Percentiles rank a stretch among this genome's conserved stretches.
Evolutionary conservation across 305 asterid species (phyloP).

Genomic region (Solanum hybrid): DNA sequence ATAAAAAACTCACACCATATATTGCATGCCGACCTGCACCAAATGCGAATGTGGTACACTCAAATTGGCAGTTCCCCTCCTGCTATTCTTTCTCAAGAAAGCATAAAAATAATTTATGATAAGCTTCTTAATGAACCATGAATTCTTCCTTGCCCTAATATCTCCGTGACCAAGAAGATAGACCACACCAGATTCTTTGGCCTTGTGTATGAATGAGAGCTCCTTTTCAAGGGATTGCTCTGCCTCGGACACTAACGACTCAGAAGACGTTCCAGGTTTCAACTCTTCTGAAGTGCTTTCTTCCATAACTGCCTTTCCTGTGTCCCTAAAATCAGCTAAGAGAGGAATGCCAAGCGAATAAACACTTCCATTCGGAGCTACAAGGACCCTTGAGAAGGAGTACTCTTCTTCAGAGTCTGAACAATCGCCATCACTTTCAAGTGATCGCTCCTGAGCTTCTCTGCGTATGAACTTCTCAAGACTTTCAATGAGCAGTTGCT

Average conservation of each 20-base stretch:
- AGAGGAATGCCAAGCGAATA: constrained; percentile 84
- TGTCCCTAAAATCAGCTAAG: constrained; percentile 55
- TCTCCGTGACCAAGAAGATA: constrained; percentile 97
- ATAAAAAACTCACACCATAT: constrained; percentile 57
- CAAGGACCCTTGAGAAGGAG: constrained; percentile 55
- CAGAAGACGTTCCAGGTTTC: constrained; percentile 32
- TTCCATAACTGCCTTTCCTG: constrained; percentile 34
- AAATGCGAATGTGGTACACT: constrained; percentile 85
- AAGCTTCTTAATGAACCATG: constrained; percentile 95
- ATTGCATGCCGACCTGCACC: constrained; percentile 96
- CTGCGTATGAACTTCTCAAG: constrained; percentile 94
- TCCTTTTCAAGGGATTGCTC: constrained; percentile 93
- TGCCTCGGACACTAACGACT: constrained; percentile 38
- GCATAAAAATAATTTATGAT: constrained; percentile 87
- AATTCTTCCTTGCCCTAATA: constrained; percentile 89
- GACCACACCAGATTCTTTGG: constrained; percentile 90
- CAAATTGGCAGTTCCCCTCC: constrained; percentile 90
- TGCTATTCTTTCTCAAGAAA: constrained; percentile 83
- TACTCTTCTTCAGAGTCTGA: constrained; percentile 50
- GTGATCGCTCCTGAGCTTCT: constrained; percentile 94
- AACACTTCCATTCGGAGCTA: constrained; percentile 89
- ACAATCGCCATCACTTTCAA: constrained; percentile 81
- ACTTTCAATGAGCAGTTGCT: constrained; percentile 92
- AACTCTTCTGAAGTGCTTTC: constrained; percentile 43
- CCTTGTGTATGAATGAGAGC: constrained; percentile 74